Conservation (phyloP, 306 rosid species). For the Pueraria montana region DNA sequence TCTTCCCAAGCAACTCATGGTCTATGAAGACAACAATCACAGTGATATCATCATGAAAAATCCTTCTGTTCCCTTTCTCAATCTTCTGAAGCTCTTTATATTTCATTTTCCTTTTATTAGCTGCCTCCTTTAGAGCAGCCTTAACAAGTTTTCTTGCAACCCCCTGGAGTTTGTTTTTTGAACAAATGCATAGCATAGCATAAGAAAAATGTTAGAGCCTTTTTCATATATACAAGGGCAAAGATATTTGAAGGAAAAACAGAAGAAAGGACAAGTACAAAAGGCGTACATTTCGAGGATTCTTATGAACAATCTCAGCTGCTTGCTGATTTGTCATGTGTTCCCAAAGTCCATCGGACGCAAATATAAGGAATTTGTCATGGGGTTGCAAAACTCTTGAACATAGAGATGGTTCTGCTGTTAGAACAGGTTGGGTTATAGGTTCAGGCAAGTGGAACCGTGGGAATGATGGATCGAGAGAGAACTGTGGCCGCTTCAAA, state of each 20-base stretch:
- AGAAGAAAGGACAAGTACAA: background rate
- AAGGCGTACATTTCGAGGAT: slow-evolving; percentile 62
- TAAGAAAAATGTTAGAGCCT: background rate
- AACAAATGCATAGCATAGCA: background rate
- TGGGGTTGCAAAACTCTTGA: slow-evolving; percentile 53
- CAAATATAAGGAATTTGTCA: slow-evolving; percentile 72
- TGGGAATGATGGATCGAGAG: slow-evolving; percentile 58
- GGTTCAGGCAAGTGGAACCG: slow-evolving; percentile 60
- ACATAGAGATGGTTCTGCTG: slow-evolving; percentile 64
- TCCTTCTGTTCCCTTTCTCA: slow-evolving; percentile 59
- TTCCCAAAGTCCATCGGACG: slow-evolving; percentile 85
- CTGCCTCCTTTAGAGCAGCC: slow-evolving; percentile 63
- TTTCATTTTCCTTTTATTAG: slow-evolving; percentile 53
- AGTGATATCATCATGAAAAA: slow-evolving; percentile 73
- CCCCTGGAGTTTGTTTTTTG: slow-evolving; percentile 50
- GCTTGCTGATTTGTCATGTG: slow-evolving; percentile 68
- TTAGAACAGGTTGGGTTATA: slow-evolving; percentile 62
- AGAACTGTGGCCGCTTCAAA: slow-evolving; percentile 65
- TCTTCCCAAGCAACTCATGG: slow-evolving; percentile 55
- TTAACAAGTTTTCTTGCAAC: slow-evolving; percentile 66
- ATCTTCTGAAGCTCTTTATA: slow-evolving; percentile 59
- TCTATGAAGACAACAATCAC: slow-evolving; percentile 74
- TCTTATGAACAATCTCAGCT: slow-evolving; percentile 62
- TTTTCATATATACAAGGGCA: background rate
- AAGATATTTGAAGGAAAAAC: background rate